Conservation (phyloP, 2,329 filamentous ascomycete species). For the Cadophora malorum region DNA sequence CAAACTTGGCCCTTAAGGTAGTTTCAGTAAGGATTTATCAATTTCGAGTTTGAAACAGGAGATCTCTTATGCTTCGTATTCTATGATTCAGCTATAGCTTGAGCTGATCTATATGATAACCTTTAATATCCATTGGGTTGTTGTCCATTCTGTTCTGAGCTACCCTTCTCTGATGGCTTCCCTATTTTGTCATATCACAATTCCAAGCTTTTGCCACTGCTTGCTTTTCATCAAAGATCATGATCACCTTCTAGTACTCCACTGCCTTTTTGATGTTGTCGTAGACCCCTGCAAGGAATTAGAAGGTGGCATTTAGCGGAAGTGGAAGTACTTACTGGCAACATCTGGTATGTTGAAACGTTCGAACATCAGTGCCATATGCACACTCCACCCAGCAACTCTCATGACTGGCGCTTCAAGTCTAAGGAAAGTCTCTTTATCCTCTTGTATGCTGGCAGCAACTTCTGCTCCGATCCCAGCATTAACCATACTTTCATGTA, state of each 20-base stretch:
- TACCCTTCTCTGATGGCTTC: not conserved
- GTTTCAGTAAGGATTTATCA: too few species aligned
- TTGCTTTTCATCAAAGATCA: not conserved
- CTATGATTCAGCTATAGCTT: not conserved
- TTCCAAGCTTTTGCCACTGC: not conserved
- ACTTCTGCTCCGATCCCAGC: slow-evolving; percentile 76
- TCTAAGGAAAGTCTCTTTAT: slow-evolving; percentile 64
- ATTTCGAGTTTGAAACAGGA: too few species aligned
- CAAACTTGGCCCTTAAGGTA: too few species aligned
- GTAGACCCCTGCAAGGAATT: slow-evolving; percentile 42
- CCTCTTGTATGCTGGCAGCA: slow-evolving; percentile 73
- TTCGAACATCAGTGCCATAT: slow-evolving; percentile 71
- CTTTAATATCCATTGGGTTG: not conserved
- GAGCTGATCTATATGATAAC: not conserved
- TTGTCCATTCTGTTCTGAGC: not conserved
- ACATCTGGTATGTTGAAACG: slow-evolving; percentile 72
- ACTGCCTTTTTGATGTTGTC: slow-evolving; percentile 45
- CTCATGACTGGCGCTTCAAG: slow-evolving; percentile 74
- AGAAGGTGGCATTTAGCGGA: slow-evolving; percentile 22
- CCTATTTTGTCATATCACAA: not conserved
- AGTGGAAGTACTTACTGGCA: slow-evolving; percentile 59
- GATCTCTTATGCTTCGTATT: not conserved
- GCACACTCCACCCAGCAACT: slow-evolving; percentile 73
- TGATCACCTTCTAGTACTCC: slow-evolving; percentile 36
- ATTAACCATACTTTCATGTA: slow-evolving; percentile 79